Conservation (phyloP, 805 yeast species). For the Geotrichum ghanense region DNA sequence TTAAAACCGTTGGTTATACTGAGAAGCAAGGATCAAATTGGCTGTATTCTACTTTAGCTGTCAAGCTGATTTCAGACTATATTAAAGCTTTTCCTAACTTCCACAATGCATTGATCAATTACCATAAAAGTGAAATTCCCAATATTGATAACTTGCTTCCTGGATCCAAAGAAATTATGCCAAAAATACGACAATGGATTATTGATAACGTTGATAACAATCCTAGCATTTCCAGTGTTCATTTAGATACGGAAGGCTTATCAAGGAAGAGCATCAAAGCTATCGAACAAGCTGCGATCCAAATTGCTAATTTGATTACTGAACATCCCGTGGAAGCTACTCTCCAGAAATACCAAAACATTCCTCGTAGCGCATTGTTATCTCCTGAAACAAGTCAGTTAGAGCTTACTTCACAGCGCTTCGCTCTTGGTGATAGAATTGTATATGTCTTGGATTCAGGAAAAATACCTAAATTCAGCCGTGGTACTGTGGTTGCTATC, state of each 20-base stretch:
- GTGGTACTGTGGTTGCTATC: constrained; percentile 81
- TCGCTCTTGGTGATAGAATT: constrained; percentile 82
- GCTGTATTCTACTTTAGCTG: constrained; percentile 74
- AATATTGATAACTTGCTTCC: constrained; percentile 12
- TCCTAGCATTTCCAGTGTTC: constrained; percentile 43
- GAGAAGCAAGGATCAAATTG: constrained; percentile 55
- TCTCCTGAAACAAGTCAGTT: constrained; percentile 65
- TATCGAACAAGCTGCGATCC: constrained; percentile 46
- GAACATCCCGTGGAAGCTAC: constrained; percentile 33
- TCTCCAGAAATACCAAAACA: constrained; percentile 56
- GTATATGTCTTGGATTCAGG: constrained; percentile 78
- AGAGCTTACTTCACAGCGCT: constrained; percentile 60
- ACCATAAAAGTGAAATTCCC: constrained; percentile 12
- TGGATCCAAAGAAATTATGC: constrained; percentile 27
- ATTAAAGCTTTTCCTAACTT: constrained; percentile 48
- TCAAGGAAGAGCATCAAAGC: constrained; percentile 52
- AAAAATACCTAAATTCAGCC: constrained; percentile 73
- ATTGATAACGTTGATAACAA: constrained; percentile 29
- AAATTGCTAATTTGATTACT: not conserved
- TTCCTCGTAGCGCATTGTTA: constrained; percentile 74
- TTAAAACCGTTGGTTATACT: constrained; percentile 83
- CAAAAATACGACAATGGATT: constrained; percentile 33
- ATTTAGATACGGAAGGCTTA: constrained; percentile 68
- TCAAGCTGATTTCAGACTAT: constrained; percentile 54
- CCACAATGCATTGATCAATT: constrained; percentile 31